Evolutionary conservation across 176 grass and related monocot genomes (phyloP).

Genomic region (Oryza coarctata): DNA sequence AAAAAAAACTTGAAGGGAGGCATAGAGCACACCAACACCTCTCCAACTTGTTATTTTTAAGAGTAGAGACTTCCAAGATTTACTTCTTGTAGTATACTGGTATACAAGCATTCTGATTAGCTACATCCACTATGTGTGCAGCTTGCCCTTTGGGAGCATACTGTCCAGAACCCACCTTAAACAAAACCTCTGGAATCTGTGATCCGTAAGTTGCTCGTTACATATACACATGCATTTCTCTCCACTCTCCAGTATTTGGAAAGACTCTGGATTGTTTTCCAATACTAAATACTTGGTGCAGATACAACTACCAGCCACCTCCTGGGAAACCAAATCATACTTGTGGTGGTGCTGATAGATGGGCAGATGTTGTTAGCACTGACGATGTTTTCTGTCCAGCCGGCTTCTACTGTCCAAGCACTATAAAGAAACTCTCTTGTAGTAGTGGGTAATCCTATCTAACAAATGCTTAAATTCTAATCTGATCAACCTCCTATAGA

Average conservation of each 20-base stretch:
- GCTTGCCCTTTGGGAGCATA: slow-evolving; percentile 92
- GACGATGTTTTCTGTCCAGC: slow-evolving; percentile 80
- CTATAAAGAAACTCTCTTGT: slow-evolving; percentile 71
- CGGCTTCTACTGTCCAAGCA: slow-evolving; percentile 90
- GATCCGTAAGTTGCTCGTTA: slow-evolving; percentile 73
- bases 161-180: slow-evolving; percentile 68
- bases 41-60: background rate
- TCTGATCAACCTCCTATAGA: background rate
- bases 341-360: slow-evolving; percentile 74
- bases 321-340: slow-evolving; percentile 76
- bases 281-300: slow-evolving; percentile 22
- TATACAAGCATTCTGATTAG: background rate
- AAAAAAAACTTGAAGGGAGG: too few species aligned
- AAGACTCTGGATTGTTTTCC: background rate
- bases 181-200: slow-evolving; percentile 76
- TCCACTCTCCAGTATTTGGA: background rate
- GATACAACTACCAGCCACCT: slow-evolving; percentile 83
- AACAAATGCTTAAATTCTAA: slow-evolving; percentile 28
- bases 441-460: slow-evolving; percentile 92
- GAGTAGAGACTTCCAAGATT: background rate
- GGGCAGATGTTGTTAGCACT: slow-evolving; percentile 65
- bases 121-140: slow-evolving; percentile 28
- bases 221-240: background rate
- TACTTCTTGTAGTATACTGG: background rate
- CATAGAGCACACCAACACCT: background rate